Base-by-base conservation (phyloP, 768 basidiomycete genomes). In the Crassisporium funariophilum region DNA sequence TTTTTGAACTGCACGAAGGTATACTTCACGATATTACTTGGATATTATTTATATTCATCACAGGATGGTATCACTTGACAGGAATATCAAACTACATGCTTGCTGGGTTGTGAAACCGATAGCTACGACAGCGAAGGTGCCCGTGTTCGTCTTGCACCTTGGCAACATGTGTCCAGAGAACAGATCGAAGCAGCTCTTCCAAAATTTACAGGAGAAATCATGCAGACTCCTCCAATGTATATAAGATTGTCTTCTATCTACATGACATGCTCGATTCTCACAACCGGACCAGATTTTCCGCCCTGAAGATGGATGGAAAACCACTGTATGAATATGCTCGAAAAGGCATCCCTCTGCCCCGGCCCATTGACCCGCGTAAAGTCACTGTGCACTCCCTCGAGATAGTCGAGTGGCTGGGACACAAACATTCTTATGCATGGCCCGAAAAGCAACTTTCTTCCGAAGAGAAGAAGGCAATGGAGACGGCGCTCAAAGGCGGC, bases 221-320 rank as follows among this genome's bases (percentile, higher is more conserved):
- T 78, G 48, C 97, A 99, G 66, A 77, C 83, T 1, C 97, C 97
- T 4, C 97, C 97, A 4, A 88, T 99, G 95, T 95, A 54, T 36
- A 72, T 59, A 72, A 50, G 46, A 13, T 23, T 11, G 46, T 20
- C 34, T 29, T 41, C 38, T 40, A 39, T 23, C n/a, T 41, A 41
- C 19, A 35, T 29, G 16, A 16, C 17, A 36, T 19, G n/a, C 13
- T 15, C 24, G 25, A 42, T 21, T 44, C 34, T 47, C 34, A 45
- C 33, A 39, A 21, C 36, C 24, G 35, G 12, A 20, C 12, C 61
- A 98, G 95, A 62, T 99, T 95, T 69, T 98, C 97, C 8, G 97
- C 97, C 2, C 75, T 98, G 25, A 98, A 98, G 68, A 98, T 98
- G 95, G 94, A 98, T 55, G 97, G 97, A 1, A 91, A 81, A 65